Conservation (phyloP, 805 yeast species). For the Dipodascus albidus region DNA sequence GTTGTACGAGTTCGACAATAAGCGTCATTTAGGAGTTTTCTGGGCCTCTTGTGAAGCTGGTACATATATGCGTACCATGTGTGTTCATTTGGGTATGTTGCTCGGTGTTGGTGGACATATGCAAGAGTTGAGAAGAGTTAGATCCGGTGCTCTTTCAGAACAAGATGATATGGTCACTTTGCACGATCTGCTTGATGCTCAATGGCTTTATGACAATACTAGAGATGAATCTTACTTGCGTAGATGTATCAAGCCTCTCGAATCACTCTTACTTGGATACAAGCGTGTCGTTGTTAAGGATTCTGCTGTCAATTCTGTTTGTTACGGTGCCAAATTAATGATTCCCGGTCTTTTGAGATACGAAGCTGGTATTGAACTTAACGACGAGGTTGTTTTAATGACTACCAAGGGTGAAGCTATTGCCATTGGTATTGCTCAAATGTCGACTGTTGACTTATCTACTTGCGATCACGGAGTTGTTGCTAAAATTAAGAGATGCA, state of each 20-base stretch:
- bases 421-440: constrained; percentile 96
- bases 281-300: constrained; percentile 92
- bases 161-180: constrained; percentile 85
- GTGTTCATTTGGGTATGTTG: constrained; percentile 98
- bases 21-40: constrained; percentile 93
- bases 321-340: constrained; percentile 99
- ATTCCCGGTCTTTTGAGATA: constrained; percentile 96
- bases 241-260: constrained; percentile 89
- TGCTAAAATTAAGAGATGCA: constrained; percentile 97
- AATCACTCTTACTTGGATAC: constrained; percentile 85
- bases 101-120: constrained; percentile 99
- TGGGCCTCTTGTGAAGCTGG: constrained; percentile 99
- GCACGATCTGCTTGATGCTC: constrained; percentile 97
- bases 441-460: constrained; percentile 95
- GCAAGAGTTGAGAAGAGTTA: constrained; percentile 99
- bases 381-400: constrained; percentile 95
- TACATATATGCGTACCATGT: constrained; percentile 97
- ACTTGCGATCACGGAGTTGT: constrained; percentile 97
- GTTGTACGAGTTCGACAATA: constrained; percentile 90
- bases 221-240: constrained; percentile 94
- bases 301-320: constrained; percentile 94
- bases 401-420: constrained; percentile 99
- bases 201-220: constrained; percentile 94
- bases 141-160: constrained; percentile 93
- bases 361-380: constrained; percentile 93